Percentiles rank a stretch among this genome's conserved stretches.
Conservation (phyloP, 441 rosid species). For the Hura crepitans region DNA sequence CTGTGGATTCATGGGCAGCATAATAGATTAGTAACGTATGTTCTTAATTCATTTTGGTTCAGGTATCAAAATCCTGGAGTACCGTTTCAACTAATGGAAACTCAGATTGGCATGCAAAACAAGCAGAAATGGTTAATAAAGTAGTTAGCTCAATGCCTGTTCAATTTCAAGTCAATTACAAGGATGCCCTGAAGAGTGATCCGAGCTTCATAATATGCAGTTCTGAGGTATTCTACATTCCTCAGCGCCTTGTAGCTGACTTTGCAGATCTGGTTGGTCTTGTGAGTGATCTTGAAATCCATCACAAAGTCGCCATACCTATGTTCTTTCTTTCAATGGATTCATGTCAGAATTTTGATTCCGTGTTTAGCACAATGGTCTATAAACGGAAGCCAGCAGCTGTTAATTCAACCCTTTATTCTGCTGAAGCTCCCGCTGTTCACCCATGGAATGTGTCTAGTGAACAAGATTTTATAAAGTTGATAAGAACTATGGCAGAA, state of each 20-base stretch:
- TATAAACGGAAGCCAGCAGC: slow-evolving; percentile 53
- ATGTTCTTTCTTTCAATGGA: slow-evolving; percentile 91
- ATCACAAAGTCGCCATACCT: slow-evolving; percentile 76
- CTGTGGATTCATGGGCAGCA: not conserved
- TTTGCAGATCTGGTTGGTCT: slow-evolving; percentile 71
- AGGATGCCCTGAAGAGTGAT: slow-evolving; percentile 52
- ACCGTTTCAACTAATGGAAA: slow-evolving; percentile 42
- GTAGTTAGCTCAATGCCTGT: slow-evolving; percentile 71
- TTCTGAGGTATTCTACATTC: slow-evolving; percentile 84
- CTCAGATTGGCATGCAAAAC: slow-evolving; percentile 62
- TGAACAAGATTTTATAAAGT: slow-evolving; percentile 84
- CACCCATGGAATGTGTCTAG: slow-evolving; percentile 85
- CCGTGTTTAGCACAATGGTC: slow-evolving; percentile 61
- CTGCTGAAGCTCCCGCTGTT: slow-evolving; percentile 67
- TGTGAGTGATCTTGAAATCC: slow-evolving; percentile 64
- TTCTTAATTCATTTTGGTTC: slow-evolving; percentile 12
- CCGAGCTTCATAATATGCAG: slow-evolving; percentile 55
- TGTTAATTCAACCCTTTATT: slow-evolving; percentile 54
- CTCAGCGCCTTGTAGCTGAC: slow-evolving; percentile 52
- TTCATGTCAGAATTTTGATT: slow-evolving; percentile 64
- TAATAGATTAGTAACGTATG: not conserved
- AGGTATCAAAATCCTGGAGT: slow-evolving; percentile 81
- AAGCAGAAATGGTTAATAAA: slow-evolving; percentile 62
- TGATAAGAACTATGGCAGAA: slow-evolving; percentile 76
- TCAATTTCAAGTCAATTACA: slow-evolving; percentile 84